These are phyloP conservation scores for Populus hybrid DNA, from an alignment of 441 rosid species.

Conservation along the genomic window DNA sequence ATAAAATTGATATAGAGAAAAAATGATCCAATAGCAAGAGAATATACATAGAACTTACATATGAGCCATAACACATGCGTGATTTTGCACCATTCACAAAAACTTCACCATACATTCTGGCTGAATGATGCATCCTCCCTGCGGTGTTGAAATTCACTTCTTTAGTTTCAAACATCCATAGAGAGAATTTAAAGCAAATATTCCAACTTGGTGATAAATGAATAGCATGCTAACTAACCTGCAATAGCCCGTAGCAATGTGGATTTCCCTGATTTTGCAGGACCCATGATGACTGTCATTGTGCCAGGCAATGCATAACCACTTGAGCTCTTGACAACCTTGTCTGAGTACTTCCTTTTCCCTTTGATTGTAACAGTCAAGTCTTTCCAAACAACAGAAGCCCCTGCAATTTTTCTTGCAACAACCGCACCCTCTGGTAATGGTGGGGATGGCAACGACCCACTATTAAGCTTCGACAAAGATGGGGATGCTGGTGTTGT, in stretches of 20 bases:
- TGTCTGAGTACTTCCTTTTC: conserved; percentile 88
- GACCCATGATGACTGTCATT: conserved; percentile 99
- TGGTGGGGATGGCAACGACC: conserved; percentile 82
- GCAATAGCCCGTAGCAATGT: conserved; percentile 89
- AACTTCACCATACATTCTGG: conserved; percentile 82
- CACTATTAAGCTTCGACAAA: conserved; percentile 78
- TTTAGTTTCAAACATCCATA: conserved; percentile 16
- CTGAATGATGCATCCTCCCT: conserved; percentile 84
- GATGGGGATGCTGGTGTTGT: conserved; percentile 79
- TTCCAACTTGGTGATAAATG: conserved; percentile 7
- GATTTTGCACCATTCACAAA: conserved; percentile 78
- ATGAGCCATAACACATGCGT: conserved; percentile 81
- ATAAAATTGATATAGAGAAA: not conserved
- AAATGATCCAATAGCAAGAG: conserved; percentile 4
- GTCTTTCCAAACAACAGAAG: conserved; percentile 93
- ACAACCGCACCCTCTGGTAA: conserved; percentile 54
- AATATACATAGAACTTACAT: conserved; percentile 54
- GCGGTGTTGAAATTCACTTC: conserved; percentile 24
- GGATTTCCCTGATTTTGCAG: conserved; percentile 97
- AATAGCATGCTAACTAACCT: conserved; percentile 41
- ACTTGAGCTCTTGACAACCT: conserved; percentile 85
- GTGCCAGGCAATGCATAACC: conserved; percentile 98
- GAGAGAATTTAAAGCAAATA: not conserved
- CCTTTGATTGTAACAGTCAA: conserved; percentile 87
- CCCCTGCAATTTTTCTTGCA: conserved; percentile 82